Base-by-base conservation (phyloP, 805 yeast species). In the Yueomyces sp. region DNA sequence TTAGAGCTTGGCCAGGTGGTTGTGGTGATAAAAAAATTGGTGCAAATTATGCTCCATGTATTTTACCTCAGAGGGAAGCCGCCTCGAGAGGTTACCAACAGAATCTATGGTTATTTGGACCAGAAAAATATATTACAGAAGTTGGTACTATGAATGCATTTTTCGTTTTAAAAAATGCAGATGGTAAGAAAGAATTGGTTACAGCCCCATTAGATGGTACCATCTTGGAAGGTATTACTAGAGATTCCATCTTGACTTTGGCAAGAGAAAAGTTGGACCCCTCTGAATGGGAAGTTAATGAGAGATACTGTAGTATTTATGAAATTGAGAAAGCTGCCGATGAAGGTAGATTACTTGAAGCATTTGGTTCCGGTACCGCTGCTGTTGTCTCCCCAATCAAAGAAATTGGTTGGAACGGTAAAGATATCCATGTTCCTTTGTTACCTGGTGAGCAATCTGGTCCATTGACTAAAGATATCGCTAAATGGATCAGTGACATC, bases 1-100 rank as follows among this genome's bases (percentile, higher is more conserved):
- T 88, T 33, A 84, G 98, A 70, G 97, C 98, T 31, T 90, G 97
- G 97, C 97, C 97, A 60, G 95, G 95, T 58, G 98, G 97, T 65
- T 87, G 79, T 55, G 98, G 98, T 67, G 83, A 90, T 76, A 81
- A 77, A 66, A 90, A 90, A 68, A 77, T 90, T 57, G 98, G 98
- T 65, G 96, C 95, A 48, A 90, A 90, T 72, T 90, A 90, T 61
- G 98, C 96, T 39, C 96, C 97, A 49, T 85, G 96, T 64, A 78
- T 88, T 57, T 72, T 75, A 60, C 96, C 97, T 32, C 96, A 86
- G 68, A 70, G 75, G 54, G 81, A 85, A 67, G 96, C 97, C 42
- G 95, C 95, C 44, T 58, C 71, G 28, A 78, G 88, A 65, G 98
- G 98, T 39, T 88, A 78, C 71, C 94, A 85, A 64, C 97, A 92